Conservation (phyloP, 2,329 filamentous ascomycete species). For the Scedosporium aurantiacum region DNA sequence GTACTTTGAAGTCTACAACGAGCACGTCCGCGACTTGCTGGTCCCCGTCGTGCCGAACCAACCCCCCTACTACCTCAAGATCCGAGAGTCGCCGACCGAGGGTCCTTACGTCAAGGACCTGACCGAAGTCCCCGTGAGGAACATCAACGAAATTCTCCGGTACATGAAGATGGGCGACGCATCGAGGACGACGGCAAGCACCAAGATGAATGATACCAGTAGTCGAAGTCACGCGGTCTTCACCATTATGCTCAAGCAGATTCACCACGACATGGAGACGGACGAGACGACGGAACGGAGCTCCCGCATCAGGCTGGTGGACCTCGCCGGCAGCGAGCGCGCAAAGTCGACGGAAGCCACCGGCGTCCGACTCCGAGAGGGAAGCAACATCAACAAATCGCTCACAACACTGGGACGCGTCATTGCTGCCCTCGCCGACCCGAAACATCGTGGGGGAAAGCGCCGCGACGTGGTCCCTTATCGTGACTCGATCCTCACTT, state of each 20-base stretch:
- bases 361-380: slow-evolving; percentile 79
- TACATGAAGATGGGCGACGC: slow-evolving; percentile 84
- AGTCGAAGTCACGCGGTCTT: slow-evolving; percentile 96
- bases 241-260: slow-evolving; percentile 95
- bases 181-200: slow-evolving; percentile 81
- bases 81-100: slow-evolving; percentile 87
- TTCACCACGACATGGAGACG: slow-evolving; percentile 93
- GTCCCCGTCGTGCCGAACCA: slow-evolving; percentile 60
- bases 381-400: slow-evolving; percentile 98
- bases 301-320: slow-evolving; percentile 86
- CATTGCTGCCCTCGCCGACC: slow-evolving; percentile 76
- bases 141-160: slow-evolving; percentile 74
- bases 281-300: slow-evolving; percentile 94
- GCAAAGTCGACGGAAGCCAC: slow-evolving; percentile 95
- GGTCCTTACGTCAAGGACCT: slow-evolving; percentile 95
- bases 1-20: slow-evolving; percentile 99
- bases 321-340: slow-evolving; percentile 87
- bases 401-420: slow-evolving; percentile 90
- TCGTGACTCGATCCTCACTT: slow-evolving; percentile 71
- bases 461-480: slow-evolving; percentile 67
- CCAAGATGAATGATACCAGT: slow-evolving; percentile 99
- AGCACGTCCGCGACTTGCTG: slow-evolving; percentile 90
- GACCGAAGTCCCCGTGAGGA: slow-evolving; percentile 84
- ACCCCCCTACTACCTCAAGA: slow-evolving; percentile 86
- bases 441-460: slow-evolving; percentile 48